phyloP scores from a whole-genome alignment of 805 yeast species.

The Yarrowia porcina region DNA sequence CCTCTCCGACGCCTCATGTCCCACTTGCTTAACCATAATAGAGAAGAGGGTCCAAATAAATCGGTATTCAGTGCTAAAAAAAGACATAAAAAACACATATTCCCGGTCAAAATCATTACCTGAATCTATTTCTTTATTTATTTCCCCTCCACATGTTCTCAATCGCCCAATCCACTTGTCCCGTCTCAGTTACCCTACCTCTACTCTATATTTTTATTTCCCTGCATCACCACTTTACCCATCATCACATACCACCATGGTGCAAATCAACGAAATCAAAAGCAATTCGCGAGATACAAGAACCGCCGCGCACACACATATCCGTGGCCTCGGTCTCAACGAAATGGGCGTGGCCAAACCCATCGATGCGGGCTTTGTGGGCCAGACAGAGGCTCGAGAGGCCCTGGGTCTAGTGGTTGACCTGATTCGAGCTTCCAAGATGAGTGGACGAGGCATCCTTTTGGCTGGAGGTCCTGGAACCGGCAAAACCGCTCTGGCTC shows the following conservation, averaged over 20 bases:
- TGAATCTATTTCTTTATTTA: no score
- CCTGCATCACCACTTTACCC: background rate
- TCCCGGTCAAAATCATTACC: no score
- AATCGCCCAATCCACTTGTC: background rate
- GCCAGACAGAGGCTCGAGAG: conserved; percentile 62
- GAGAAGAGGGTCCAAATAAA: no score
- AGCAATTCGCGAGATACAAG: conserved; percentile 58
- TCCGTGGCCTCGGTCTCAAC: conserved; percentile 90
- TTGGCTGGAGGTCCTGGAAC: conserved; percentile 98
- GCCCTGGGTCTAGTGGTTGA: conserved; percentile 96
- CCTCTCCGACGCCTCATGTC: no score
- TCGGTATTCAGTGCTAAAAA: no score
- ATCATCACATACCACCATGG: background rate
- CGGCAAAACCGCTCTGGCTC: conserved; percentile 95
- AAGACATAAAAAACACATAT: no score
- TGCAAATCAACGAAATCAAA: conserved; percentile 63
- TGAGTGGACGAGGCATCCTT: conserved; percentile 93
- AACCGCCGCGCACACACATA: conserved; percentile 96
- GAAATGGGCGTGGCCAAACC: conserved; percentile 81
- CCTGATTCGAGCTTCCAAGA: conserved; percentile 82
- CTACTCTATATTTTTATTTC: no score
- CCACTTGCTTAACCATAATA: no score
- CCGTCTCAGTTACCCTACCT: background rate
- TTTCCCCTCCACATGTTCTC: background rate
- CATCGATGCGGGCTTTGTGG: conserved; percentile 86